phyloP scores from a whole-genome alignment of 2,329 filamentous ascomycete genomes.

The Colletotrichum navitas region DNA sequence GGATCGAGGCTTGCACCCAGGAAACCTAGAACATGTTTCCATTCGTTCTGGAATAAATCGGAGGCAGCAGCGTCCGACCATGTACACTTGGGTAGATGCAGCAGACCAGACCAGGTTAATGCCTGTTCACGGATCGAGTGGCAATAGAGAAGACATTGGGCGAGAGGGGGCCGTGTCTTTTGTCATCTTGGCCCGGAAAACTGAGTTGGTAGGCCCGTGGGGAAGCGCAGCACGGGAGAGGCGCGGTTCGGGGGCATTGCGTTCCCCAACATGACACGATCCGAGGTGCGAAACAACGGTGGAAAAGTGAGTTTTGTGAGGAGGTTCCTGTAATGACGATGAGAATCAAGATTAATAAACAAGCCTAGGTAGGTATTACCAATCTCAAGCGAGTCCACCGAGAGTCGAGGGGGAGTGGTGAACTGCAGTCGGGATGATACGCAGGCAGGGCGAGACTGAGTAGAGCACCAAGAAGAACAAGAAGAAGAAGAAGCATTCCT shows the following conservation, averaged over 20 bases:
- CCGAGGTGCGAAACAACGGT: background rate
- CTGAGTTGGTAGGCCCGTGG: conserved; percentile 12
- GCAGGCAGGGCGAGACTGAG: background rate
- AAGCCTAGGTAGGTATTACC: background rate
- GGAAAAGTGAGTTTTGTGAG: background rate
- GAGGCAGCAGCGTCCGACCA: background rate
- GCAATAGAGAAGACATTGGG: background rate
- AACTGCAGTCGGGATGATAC: background rate
- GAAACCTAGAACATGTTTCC: conserved; percentile 21
- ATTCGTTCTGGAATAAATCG: conserved; percentile 27
- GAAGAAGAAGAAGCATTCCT: background rate
- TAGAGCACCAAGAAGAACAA: too few species aligned
- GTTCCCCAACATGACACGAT: background rate
- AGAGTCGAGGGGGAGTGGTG: background rate
- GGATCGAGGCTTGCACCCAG: background rate
- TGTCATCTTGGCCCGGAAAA: conserved; percentile 18
- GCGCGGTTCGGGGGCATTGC: background rate
- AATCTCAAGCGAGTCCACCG: background rate
- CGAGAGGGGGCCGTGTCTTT: conserved; percentile 14
- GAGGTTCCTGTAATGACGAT: background rate
- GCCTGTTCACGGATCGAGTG: conserved; percentile 22
- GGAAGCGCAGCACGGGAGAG: background rate
- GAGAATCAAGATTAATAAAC: conserved; percentile 8
- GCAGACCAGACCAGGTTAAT: conserved; percentile 12
- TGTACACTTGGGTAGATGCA: background rate